Percentiles rank a stretch among this genome's conserved stretches.
These are phyloP conservation scores for Rubus parviflorus DNA, from an alignment of 306 rosid species.

Conservation along the genomic window DNA sequence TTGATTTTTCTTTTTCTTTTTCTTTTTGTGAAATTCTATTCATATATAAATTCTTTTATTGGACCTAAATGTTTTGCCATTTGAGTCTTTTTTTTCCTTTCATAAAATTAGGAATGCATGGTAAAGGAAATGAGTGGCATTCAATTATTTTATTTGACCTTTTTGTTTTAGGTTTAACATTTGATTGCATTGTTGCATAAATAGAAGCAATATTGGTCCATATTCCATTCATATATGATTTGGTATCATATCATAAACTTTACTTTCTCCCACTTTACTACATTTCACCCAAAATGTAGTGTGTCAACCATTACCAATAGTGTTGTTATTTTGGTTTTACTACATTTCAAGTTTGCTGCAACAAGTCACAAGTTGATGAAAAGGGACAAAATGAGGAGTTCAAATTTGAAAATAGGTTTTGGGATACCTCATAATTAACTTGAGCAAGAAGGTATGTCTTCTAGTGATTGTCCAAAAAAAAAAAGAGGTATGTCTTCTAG, in stretches of 20 bases:
- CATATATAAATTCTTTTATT: constrained; percentile 65
- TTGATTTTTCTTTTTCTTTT: constrained; percentile 22
- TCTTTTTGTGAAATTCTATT: constrained; percentile 40
- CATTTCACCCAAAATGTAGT: neutral
- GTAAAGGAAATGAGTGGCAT: neutral
- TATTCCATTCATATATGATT: neutral
- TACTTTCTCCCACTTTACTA: neutral
- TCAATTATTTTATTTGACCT: too few relatives aligned
- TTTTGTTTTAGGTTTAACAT: neutral
- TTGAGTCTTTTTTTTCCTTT: neutral
- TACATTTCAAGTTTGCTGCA: neutral
- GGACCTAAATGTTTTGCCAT: constrained; percentile 17
- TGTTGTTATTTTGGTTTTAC: neutral
- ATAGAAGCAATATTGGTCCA: neutral
- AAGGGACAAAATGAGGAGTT: constrained; percentile 1
- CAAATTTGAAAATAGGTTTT: constrained; percentile 7
- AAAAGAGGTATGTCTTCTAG: constrained; percentile 9
- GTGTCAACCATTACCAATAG: neutral
- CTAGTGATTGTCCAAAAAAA: too few relatives aligned
- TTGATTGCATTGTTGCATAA: neutral
- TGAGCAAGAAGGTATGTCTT: constrained; percentile 6
- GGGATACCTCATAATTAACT: neutral
- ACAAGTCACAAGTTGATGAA: neutral
- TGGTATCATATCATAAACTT: neutral
- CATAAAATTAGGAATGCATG: neutral